Evolutionary conservation across 306 rosid species (phyloP).

Genomic region (Cicer yamashitae): DNA sequence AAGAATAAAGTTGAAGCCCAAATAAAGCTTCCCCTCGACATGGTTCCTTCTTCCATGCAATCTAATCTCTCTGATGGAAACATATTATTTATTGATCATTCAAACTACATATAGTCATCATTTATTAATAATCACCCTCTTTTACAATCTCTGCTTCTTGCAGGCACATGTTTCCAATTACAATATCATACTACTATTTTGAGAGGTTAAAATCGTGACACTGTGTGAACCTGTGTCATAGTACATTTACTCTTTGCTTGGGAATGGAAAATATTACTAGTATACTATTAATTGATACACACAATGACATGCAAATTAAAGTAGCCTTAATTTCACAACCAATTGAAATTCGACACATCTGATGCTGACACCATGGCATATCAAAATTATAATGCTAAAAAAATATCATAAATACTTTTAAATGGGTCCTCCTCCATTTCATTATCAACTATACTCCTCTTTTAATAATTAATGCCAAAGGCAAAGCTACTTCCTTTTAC

Average conservation of each 20-base stretch:
- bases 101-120: slow-evolving; percentile 67
- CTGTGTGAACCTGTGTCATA: neutral
- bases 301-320: slow-evolving; percentile 32
- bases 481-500: slow-evolving; percentile 29
- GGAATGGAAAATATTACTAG: slow-evolving; percentile 36
- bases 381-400: slow-evolving; percentile 33
- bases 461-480: slow-evolving; percentile 40
- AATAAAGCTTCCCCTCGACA: slow-evolving; percentile 60
- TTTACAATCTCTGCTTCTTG: slow-evolving; percentile 62
- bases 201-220: slow-evolving; percentile 10
- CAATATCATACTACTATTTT: slow-evolving; percentile 34
- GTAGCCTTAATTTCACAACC: slow-evolving; percentile 40
- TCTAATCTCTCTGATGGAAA: slow-evolving; percentile 55
- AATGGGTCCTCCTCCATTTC: slow-evolving; percentile 56
- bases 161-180: slow-evolving; percentile 68
- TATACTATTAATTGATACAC: neutral
- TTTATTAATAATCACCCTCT: slow-evolving; percentile 85
- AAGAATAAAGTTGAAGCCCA: slow-evolving; percentile 63
- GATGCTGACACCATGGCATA: slow-evolving; percentile 50
- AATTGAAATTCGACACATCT: slow-evolving; percentile 39
- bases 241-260: slow-evolving; percentile 41
- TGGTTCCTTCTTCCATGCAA: slow-evolving; percentile 70
- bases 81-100: slow-evolving; percentile 65
- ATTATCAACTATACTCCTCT: slow-evolving; percentile 42
- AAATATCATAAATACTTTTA: slow-evolving; percentile 45